Conservation (phyloP, 1,284 basidiomycete genomes). For the Cutaneotrichosporon arboriforme region DNA sequence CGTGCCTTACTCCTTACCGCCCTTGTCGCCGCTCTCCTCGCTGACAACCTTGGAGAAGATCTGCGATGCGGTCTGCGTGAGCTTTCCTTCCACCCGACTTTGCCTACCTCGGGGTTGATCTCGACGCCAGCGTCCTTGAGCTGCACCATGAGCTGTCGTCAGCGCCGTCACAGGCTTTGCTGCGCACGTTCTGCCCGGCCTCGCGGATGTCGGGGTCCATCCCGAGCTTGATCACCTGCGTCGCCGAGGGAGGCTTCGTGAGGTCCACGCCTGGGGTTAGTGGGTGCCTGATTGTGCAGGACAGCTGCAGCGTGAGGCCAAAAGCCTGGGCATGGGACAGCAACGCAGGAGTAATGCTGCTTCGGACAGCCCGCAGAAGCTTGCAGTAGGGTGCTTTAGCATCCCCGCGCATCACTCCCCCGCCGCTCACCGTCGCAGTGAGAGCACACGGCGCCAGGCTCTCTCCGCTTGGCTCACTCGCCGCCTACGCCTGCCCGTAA, state of each 20-base stretch:
- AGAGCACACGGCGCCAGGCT: too few relatives aligned
- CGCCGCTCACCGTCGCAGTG: too few relatives aligned
- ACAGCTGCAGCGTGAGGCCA: too few relatives aligned
- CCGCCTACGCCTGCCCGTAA: not conserved
- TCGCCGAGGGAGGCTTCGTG: conserved; percentile 27
- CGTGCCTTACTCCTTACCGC: conserved; percentile 5
- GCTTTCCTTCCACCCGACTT: too few relatives aligned
- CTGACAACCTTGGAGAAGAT: conserved; percentile 17
- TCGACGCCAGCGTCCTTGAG: conserved; percentile 37
- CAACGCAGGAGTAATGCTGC: too few relatives aligned
- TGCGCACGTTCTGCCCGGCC: conserved; percentile 33
- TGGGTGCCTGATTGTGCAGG: not conserved
- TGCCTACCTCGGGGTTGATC: conserved; percentile 29
- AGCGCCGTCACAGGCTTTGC: not conserved
- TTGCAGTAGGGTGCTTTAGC: too few relatives aligned
- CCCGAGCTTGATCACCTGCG: conserved; percentile 38
- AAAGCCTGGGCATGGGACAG: too few relatives aligned
- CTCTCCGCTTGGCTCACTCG: too few relatives aligned
- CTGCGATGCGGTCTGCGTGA: conserved; percentile 15
- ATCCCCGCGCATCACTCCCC: too few relatives aligned
- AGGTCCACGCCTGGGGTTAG: conserved; percentile 31
- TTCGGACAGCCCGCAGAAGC: too few relatives aligned
- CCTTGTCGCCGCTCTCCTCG: not conserved
- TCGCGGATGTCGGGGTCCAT: conserved; percentile 37
- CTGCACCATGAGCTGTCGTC: conserved; percentile 31